Percentiles rank a stretch among this genome's conserved stretches.
These are phyloP conservation scores for Pichia sp. DNA, from an alignment of 1,139 yeast genomes.

Conservation along the genomic window DNA sequence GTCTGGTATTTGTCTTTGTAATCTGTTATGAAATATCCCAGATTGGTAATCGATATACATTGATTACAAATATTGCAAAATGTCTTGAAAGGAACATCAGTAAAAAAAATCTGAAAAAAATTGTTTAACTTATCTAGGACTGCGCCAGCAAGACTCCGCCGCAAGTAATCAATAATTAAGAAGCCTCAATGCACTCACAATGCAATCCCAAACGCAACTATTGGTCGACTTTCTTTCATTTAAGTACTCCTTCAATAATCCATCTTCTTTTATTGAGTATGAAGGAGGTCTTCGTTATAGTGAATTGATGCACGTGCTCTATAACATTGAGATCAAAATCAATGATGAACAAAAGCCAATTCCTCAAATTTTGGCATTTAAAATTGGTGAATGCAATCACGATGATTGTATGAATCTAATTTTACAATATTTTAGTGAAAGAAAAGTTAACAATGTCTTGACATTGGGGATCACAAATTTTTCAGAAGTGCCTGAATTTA, in stretches of 20 bases:
- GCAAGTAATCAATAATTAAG: too few relatives aligned
- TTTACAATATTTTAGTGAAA: constrained; percentile 13
- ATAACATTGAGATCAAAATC: not conserved
- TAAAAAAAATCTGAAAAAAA: too few relatives aligned
- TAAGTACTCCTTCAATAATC: too few relatives aligned
- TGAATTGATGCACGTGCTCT: not conserved
- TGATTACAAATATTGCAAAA: too few relatives aligned
- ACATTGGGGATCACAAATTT: constrained; percentile 21
- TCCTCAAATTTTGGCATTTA: constrained; percentile 9
- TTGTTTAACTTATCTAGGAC: too few relatives aligned
- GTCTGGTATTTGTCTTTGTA: constrained; percentile 38
- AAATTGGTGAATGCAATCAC: constrained; percentile 15
- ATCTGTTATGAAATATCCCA: constrained; percentile 40
- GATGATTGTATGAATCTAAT: constrained; percentile 22
- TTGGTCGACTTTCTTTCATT: too few relatives aligned
- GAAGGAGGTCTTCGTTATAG: constrained; percentile 8
- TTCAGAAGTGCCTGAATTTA: constrained; percentile 14
- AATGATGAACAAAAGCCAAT: not conserved
- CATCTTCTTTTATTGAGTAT: constrained; percentile 9
- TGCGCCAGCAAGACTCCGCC: too few relatives aligned
- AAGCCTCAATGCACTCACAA: too few relatives aligned
- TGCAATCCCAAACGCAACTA: too few relatives aligned
- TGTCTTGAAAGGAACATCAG: too few relatives aligned
- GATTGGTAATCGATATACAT: constrained; percentile 43
- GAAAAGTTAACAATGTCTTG: constrained; percentile 17